Evolutionary conservation across 2,329 filamentous ascomycete species (phyloP).

Genomic region (Anthostomella pinea): DNA sequence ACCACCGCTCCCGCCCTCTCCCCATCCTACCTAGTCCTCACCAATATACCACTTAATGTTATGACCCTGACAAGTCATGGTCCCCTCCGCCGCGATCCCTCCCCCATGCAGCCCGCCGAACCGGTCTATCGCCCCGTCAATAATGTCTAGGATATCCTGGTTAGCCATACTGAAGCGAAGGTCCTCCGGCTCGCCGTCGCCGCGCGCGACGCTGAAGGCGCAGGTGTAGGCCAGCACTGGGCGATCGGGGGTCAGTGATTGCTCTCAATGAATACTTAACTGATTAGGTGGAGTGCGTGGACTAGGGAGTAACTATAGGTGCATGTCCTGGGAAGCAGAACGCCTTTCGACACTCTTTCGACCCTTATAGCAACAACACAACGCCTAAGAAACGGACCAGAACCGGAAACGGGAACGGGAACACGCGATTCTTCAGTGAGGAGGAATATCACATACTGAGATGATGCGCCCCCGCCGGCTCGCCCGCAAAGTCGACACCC

Average conservation of each 20-base stretch:
- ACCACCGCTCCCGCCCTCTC: too few species aligned
- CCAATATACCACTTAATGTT: slow-evolving; percentile 21
- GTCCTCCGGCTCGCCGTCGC: slow-evolving; percentile 8
- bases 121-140: slow-evolving; percentile 14
- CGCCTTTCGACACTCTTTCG: too few species aligned
- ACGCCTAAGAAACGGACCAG: too few species aligned
- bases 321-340: too few species aligned
- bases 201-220: slow-evolving; percentile 18
- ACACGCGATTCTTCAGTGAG: too few species aligned
- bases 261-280: too few species aligned
- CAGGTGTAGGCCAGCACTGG: slow-evolving; percentile 15
- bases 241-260: slow-evolving; percentile 14
- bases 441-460: too few species aligned
- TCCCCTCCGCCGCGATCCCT: slow-evolving; percentile 21
- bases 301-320: too few species aligned
- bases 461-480: too few species aligned
- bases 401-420: too few species aligned
- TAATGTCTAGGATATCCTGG: slow-evolving; percentile 23
- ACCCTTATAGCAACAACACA: too few species aligned
- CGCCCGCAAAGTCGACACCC: slow-evolving; percentile 21
- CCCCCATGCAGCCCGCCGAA: slow-evolving; percentile 19
- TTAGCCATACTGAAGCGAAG: slow-evolving; percentile 18
- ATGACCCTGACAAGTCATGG: slow-evolving; percentile 18
- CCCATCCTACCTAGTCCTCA: not conserved
- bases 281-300: too few species aligned